Conservation (phyloP, 768 basidiomycete species). For the Symmetrospora coprosmae region DNA sequence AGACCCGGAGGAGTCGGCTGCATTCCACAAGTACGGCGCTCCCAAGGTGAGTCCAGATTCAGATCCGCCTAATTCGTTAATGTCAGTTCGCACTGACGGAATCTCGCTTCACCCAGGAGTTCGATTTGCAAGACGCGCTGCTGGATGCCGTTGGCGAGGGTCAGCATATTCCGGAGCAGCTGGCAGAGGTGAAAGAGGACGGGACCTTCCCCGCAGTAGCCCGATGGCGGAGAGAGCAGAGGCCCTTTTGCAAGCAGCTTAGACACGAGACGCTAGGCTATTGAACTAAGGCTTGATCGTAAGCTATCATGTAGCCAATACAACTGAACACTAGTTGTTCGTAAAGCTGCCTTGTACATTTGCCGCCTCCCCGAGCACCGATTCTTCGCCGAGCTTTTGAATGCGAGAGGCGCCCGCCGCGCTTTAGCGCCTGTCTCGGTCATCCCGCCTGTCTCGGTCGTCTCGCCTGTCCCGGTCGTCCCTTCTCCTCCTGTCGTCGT, state of each 20-base stretch:
- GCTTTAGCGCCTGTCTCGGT: slow-evolving; percentile 1
- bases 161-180: not conserved
- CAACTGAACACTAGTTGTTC: too few relatives aligned
- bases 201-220: slow-evolving; percentile 10
- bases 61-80: not conserved
- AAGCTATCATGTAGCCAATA: too few relatives aligned
- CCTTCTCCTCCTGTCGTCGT: too few relatives aligned
- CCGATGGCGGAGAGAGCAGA: slow-evolving; percentile 2
- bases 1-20: not conserved
- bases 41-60: not conserved
- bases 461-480: not conserved
- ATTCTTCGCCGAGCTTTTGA: too few relatives aligned
- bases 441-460: not conserved
- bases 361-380: too few relatives aligned
- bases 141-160: slow-evolving; percentile 10
- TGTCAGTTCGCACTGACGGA: not conserved
- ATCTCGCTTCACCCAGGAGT: not conserved
- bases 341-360: too few relatives aligned
- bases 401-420: too few relatives aligned
- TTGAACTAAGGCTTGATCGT: too few relatives aligned
- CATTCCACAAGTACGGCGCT: slow-evolving; percentile 3
- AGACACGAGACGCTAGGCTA: slow-evolving; percentile 3
- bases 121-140: slow-evolving; percentile 9
- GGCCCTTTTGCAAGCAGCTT: not conserved
- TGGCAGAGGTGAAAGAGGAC: not conserved